Evolutionary conservation across 1,284 basidiomycete genomes (phyloP), one percentile per base, ranked within the genome.

Genomic region (Inonotus hispidus): DNA sequence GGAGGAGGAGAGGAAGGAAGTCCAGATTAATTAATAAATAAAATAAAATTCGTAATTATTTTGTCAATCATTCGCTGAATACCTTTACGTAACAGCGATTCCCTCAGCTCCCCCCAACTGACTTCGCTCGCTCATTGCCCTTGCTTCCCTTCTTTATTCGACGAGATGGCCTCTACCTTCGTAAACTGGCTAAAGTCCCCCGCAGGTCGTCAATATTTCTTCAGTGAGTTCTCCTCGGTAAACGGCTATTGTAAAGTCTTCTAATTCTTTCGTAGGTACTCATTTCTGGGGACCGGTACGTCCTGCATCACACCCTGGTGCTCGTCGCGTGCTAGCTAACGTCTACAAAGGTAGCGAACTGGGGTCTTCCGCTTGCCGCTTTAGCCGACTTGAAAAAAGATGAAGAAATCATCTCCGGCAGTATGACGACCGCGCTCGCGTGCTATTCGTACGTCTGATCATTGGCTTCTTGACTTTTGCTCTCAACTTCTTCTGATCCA

Each of bases 241-340:
- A 25, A 35, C 13, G 16, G 11, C 53, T 23, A 7, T 13, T 45
- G 3, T 49, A 32, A 27, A 39, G 21, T 58, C 60, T 64, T 50
- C 60, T 69, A 64, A 61, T 63, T 52, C 62, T 47, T 16, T 25
- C 25, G 19, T 60, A 95, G 93, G 93, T 72, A 96, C 93, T 64
- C 93, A 96, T 75, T 96, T 96, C 80, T 96, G 93, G 93, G 93
- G 93, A 69, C 92, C 92, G 65, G 93, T 95, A 64, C 72, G 91
- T 85, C 25, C 25, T 43, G 63, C 58, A 29, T 53, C 60, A 63
- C 16, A 60, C 38, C 58, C 32, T 49, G 21, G 56, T 37, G 60
- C 2, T 46, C 54, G 19, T 50, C 46, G 52, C 47, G 62, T 49
- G 58, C 47, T 23, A 49, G 46, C 59, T 61, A 29, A 61, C 47